Conservation (phyloP, 208 protist genomes). For the Trypanosoma vivax region DNA sequence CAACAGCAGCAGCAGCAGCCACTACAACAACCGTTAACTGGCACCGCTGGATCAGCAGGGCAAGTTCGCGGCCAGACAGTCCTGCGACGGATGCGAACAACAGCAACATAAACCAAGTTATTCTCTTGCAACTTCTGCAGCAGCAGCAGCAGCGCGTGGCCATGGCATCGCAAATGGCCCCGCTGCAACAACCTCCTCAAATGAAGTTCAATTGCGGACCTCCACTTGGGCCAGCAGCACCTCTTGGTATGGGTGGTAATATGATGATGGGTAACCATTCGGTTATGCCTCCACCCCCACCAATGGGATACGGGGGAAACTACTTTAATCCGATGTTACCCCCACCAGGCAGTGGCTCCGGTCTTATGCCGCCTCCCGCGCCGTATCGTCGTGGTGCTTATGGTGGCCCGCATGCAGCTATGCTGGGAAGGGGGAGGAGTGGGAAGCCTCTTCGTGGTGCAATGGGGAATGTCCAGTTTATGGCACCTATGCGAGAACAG, state of each 20-base stretch:
- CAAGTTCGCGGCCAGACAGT: neutral
- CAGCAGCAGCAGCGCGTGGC: conserved; percentile 9
- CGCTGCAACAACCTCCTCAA: conserved; percentile 18
- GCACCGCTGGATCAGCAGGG: neutral
- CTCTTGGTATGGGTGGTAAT: neutral
- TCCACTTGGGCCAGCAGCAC: neutral
- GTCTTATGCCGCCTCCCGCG: conserved; percentile 13
- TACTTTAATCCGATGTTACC: conserved; percentile 20
- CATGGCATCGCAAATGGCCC: conserved; percentile 3
- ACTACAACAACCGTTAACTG: conserved; percentile 19
- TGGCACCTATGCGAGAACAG: conserved; percentile 9
- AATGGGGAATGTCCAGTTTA: neutral
- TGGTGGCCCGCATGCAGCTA: neutral
- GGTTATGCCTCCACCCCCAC: conserved; percentile 13
- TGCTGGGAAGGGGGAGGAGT: conserved; percentile 8
- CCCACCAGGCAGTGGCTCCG: neutral
- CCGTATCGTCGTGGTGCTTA: neutral
- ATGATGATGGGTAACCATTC: conserved; percentile 10
- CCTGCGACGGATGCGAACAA: neutral
- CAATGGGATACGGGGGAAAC: conserved; percentile 5
- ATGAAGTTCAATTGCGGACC: conserved; percentile 7
- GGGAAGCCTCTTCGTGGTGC: conserved; percentile 3
- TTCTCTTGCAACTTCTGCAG: conserved; percentile 15
- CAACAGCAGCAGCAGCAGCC: conserved; percentile 16
- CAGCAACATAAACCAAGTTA: conserved; percentile 9